A percentile compares a stretch with the other conserved stretches of the same genome.
Conservation (phyloP, 345 rosid genomes). For the Ailanthus altissimus region DNA sequence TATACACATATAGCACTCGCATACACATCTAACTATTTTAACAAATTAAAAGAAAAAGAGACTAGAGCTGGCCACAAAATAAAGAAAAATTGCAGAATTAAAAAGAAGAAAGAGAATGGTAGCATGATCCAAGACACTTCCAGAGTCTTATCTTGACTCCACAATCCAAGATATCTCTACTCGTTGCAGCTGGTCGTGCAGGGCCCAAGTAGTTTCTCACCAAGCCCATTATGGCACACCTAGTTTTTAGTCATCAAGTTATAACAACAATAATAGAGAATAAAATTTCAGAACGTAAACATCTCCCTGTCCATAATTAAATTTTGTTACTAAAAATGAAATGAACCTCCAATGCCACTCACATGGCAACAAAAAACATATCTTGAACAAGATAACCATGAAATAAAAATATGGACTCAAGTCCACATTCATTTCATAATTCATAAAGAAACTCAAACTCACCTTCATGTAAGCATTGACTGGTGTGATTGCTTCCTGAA, state of each 20-base stretch:
- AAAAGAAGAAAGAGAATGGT: too few relatives aligned
- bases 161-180: background rate
- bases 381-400: background rate
- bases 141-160: background rate
- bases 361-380: background rate
- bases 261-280: background rate
- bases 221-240: background rate
- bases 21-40: too few relatives aligned
- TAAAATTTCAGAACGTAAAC: too few relatives aligned
- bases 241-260: background rate
- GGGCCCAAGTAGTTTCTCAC: background rate
- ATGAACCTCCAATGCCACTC: background rate
- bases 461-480: conserved; percentile 85
- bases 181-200: background rate
- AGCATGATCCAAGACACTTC: too few relatives aligned
- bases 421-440: background rate
- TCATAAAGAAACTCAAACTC: conserved; percentile 12
- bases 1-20: too few relatives aligned
- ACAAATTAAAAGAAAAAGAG: too few relatives aligned
- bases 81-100: too few relatives aligned
- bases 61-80: too few relatives aligned
- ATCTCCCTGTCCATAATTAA: conserved; percentile 58
- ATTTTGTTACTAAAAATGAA: background rate
- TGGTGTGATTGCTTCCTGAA: conserved; percentile 84
- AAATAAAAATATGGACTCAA: background rate